phyloP scores from a whole-genome alignment of 352 stramenopile genomes.

The Phytophthora capsici region DNA sequence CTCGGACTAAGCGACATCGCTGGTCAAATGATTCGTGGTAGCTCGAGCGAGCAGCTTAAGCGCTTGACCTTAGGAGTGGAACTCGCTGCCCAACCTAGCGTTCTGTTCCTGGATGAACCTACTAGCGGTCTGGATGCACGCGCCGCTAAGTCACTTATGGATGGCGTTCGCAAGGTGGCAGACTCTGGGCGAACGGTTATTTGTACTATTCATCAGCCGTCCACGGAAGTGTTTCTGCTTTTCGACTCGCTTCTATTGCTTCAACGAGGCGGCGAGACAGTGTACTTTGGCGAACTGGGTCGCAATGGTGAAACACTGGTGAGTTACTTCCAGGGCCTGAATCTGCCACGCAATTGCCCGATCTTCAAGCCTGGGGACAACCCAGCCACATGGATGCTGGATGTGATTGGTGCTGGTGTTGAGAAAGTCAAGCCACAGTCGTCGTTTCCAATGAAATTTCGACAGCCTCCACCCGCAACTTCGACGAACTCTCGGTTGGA shows the following conservation, averaged over 20 bases:
- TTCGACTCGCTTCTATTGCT: conserved; percentile 88
- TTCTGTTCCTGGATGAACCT: conserved; percentile 67
- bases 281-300: conserved; percentile 89
- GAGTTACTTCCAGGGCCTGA: conserved; percentile 69
- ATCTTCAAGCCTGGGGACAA: conserved; percentile 76
- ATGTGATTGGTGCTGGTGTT: conserved; percentile 62
- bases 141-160: conserved; percentile 69
- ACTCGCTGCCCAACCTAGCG: conserved; percentile 52
- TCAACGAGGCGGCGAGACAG: conserved; percentile 78
- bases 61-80: conserved; percentile 56
- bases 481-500: conserved; percentile 20
- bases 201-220: conserved; percentile 57
- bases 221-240: conserved; percentile 59
- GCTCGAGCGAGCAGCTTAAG: conserved; percentile 58
- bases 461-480: conserved; percentile 1
- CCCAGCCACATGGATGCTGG: conserved; percentile 89
- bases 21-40: conserved; percentile 44
- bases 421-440: conserved; percentile 30
- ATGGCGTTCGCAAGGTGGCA: conserved; percentile 60
- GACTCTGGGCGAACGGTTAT: conserved; percentile 84
- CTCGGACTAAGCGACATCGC: conserved; percentile 67
- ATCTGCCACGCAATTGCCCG: conserved; percentile 21
- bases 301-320: conserved; percentile 48
- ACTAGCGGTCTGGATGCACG: conserved; percentile 74
- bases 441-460: conserved; percentile 6